These are phyloP conservation scores for Calonectria fujianensis DNA, from an alignment of 2,329 filamentous ascomycete species.

Conservation along the genomic window DNA sequence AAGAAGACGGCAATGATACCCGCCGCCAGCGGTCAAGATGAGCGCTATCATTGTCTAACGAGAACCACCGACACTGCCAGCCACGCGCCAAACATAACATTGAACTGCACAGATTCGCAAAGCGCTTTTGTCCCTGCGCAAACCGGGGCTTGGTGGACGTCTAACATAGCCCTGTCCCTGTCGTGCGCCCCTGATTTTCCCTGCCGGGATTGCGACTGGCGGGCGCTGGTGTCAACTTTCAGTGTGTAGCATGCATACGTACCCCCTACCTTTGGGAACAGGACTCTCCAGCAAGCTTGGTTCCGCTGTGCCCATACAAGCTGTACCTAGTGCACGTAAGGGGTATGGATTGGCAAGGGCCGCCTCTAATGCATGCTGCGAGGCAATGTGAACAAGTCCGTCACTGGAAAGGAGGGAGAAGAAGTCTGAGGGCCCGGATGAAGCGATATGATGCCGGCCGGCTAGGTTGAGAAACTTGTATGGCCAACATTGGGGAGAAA, in stretches of 20 bases:
- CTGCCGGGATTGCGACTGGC: constrained; percentile 30
- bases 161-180: constrained; percentile 21
- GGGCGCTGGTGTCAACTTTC: constrained; percentile 39
- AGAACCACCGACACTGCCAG: constrained; percentile 28
- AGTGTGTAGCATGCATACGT: constrained; percentile 32
- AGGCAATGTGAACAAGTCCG: neutral
- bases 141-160: constrained; percentile 13
- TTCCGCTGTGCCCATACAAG: neutral
- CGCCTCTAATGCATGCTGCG: neutral
- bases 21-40: constrained; percentile 25
- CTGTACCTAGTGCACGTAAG: constrained; percentile 20
- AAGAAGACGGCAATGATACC: constrained; percentile 8
- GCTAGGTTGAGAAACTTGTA: neutral
- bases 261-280: constrained; percentile 7
- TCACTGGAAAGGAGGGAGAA: neutral
- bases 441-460: neutral
- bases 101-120: neutral
- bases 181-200: constrained; percentile 23
- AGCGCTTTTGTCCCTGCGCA: constrained; percentile 29
- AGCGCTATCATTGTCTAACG: constrained; percentile 11
- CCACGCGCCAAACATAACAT: constrained; percentile 26
- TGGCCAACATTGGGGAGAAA: neutral
- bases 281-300: neutral
- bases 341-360: neutral
- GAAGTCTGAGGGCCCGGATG: neutral